These are phyloP conservation scores for Leccinum olivaceopallidum DNA, from an alignment of 768 basidiomycete species.

Conservation along the genomic window DNA sequence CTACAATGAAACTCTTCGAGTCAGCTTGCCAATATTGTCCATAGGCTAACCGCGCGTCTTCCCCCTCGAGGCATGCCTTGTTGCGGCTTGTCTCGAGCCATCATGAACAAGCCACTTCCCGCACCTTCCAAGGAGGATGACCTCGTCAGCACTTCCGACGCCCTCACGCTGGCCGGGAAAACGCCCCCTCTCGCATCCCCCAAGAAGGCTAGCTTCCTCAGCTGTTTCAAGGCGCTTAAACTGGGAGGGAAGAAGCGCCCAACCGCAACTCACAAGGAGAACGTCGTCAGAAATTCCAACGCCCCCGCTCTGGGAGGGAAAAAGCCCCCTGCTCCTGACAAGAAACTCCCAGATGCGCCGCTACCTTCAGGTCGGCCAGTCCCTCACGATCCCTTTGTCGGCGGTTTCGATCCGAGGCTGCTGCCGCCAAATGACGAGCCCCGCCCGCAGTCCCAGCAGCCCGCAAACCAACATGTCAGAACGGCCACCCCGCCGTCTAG, in stretches of 20 bases:
- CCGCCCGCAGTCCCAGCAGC: conserved; percentile 6
- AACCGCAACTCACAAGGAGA: neutral
- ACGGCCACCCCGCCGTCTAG: neutral
- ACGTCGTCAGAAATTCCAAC: conserved; percentile 34
- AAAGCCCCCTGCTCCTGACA: conserved; percentile 7
- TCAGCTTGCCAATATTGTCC: conserved; percentile 22
- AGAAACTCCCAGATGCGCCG: conserved; percentile 17
- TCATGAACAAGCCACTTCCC: conserved; percentile 25
- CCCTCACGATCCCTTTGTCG: conserved; percentile 40
- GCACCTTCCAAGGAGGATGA: conserved; percentile 18
- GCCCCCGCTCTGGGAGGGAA: conserved; percentile 33
- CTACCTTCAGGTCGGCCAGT: neutral
- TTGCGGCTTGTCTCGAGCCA: conserved; percentile 3
- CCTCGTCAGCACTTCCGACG: conserved; percentile 36
- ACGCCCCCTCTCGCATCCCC: neutral
- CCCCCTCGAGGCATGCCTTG: conserved; percentile 12
- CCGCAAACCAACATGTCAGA: conserved; percentile 8
- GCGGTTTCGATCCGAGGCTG: conserved; percentile 40
- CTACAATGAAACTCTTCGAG: conserved; percentile 9
- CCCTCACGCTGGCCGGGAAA: conserved; percentile 23
- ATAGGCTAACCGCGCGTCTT: conserved; percentile 2
- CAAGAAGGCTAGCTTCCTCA: neutral
- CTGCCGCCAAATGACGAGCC: conserved; percentile 10
- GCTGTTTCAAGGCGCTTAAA: too few species aligned
- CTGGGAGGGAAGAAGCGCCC: conserved; percentile 25